Evolutionary conservation across 768 basidiomycete genomes (phyloP).

Genomic region (Boletus subparvulus): DNA sequence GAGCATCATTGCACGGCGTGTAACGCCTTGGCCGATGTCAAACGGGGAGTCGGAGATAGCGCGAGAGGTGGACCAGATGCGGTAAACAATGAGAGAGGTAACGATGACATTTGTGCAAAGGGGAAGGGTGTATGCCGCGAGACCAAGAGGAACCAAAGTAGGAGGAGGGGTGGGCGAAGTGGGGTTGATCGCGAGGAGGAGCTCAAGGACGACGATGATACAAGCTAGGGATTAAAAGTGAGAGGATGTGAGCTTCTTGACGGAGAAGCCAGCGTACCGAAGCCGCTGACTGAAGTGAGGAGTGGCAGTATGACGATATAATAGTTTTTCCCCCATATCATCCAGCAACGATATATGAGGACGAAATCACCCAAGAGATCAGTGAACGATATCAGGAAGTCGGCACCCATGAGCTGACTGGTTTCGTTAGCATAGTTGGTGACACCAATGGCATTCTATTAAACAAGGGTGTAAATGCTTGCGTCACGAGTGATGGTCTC

Average conservation of each 20-base stretch:
- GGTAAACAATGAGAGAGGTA: constrained; percentile 40
- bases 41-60: constrained; percentile 5
- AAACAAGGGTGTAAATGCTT: background rate
- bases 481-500: background rate
- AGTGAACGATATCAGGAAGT: constrained; percentile 36
- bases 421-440: constrained; percentile 32
- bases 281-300: constrained; percentile 33
- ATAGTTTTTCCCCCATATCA: constrained; percentile 38
- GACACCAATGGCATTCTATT: constrained; percentile 30
- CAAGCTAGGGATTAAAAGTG: constrained; percentile 24
- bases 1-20: constrained; percentile 33
- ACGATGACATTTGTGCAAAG: constrained; percentile 43
- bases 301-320: constrained; percentile 36
- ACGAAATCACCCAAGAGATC: constrained; percentile 38
- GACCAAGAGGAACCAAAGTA: constrained; percentile 35
- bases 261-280: constrained; percentile 29
- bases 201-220: constrained; percentile 27
- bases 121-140: constrained; percentile 38
- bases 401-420: constrained; percentile 30
- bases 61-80: constrained; percentile 36
- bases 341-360: constrained; percentile 44
- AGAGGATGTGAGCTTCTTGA: background rate
- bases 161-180: constrained; percentile 36
- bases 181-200: constrained; percentile 31
- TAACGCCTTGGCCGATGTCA: constrained; percentile 13